A percentile compares a stretch with the other conserved stretches of the same genome.
Evolutionary conservation across 371 early-diverging fungal species (phyloP).

Genomic region (Lichtheimia corymbifera): DNA sequence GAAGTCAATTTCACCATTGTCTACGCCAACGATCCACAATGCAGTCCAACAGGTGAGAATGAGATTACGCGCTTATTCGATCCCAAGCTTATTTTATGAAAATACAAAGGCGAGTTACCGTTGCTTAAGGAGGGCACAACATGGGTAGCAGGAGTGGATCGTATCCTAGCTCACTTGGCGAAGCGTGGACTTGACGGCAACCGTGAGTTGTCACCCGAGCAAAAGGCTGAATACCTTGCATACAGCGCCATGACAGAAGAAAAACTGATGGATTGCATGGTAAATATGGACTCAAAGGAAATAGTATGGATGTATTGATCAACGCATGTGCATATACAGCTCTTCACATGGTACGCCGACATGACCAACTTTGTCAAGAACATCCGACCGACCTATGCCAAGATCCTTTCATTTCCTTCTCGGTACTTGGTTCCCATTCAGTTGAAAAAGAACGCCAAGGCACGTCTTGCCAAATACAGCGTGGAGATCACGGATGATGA

Average conservation of each 20-base stretch:
- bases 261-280: conserved; percentile 57
- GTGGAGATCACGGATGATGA: conserved; percentile 44
- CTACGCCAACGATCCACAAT: conserved; percentile 55
- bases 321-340: conserved; percentile 18
- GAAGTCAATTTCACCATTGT: conserved; percentile 48
- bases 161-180: conserved; percentile 53
- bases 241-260: conserved; percentile 51
- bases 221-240: conserved; percentile 57
- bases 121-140: conserved; percentile 56
- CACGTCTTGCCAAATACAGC: conserved; percentile 53
- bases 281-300: conserved; percentile 20
- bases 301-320: background rate
- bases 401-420: conserved; percentile 64
- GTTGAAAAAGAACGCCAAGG: conserved; percentile 54
- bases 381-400: conserved; percentile 67
- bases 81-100: background rate
- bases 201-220: conserved; percentile 41
- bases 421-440: conserved; percentile 64
- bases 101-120: conserved; percentile 58
- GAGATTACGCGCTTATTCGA: conserved; percentile 1
- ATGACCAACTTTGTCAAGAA: conserved; percentile 66
- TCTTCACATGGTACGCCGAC: conserved; percentile 73
- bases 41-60: conserved; percentile 56
- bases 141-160: conserved; percentile 61
- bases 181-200: conserved; percentile 54